phyloP scores from a whole-genome alignment of 2,329 filamentous ascomycete genomes.

The Scedosporium dehoogii region DNA sequence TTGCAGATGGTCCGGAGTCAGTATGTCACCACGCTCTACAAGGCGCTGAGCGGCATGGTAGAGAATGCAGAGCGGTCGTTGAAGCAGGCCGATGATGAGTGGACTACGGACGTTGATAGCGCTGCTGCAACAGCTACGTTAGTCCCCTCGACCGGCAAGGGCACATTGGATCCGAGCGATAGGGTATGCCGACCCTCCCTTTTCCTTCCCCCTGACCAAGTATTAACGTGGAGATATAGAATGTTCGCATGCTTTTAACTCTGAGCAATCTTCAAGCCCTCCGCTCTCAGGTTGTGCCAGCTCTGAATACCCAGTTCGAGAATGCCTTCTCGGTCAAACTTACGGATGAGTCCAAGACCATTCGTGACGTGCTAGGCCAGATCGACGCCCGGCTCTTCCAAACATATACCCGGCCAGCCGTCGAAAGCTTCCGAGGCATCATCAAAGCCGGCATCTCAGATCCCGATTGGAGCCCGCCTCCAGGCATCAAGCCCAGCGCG shows the following conservation, averaged over 20 bases:
- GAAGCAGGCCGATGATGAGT: conserved; percentile 54
- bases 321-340: conserved; percentile 89
- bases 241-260: conserved; percentile 86
- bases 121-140: conserved; percentile 23
- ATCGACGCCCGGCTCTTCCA: conserved; percentile 89
- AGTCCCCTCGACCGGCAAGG: conserved; percentile 29
- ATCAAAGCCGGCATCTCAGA: conserved; percentile 65
- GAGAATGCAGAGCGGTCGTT: conserved; percentile 81
- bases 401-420: conserved; percentile 75
- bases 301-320: conserved; percentile 87
- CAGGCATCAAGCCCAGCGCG: conserved; percentile 52
- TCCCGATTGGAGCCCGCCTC: conserved; percentile 58
- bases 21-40: conserved; percentile 90
- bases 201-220: background rate
- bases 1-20: conserved; percentile 84
- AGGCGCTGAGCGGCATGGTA: conserved; percentile 88
- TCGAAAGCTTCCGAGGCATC: conserved; percentile 56
- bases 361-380: conserved; percentile 80
- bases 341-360: conserved; percentile 85
- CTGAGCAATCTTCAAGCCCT: conserved; percentile 84
- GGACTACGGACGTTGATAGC: conserved; percentile 39
- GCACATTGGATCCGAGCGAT: conserved; percentile 44
- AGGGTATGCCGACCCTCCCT: conserved; percentile 33
- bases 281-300: conserved; percentile 71
- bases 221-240: conserved; percentile 36